Evolutionary conservation across 73 alveolate genomes (phyloP), one percentile per base, ranked within the genome.

Genomic region (Paramecium sonneborni): DNA sequence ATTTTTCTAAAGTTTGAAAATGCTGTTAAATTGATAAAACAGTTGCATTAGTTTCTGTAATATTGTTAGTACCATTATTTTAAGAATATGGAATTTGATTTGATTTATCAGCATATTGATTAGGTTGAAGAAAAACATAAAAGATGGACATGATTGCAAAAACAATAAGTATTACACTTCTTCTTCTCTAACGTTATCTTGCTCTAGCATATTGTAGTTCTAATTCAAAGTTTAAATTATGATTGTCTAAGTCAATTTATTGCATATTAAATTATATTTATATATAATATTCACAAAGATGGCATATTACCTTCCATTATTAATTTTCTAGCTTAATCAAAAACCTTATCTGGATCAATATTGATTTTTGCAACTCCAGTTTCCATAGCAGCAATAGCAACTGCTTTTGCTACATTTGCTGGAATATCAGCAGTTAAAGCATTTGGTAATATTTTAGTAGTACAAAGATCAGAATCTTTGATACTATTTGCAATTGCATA

Each of bases 381-480:
- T 10, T 43, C n/a, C 20, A 23, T 56, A n/a, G 98, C 98, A 14
- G 97, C 98, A 28, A 91, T 92, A 32, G 98, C 98, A 26, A 95
- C 98, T 18, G 95, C 98, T 56, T 57, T 88, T 32, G 97, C 92
- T 12, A 96, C 98, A 23, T 87, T 94, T 38, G 56, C 92, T 1
- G 92, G 85, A 5, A 96, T 93, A 23, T 93, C 86, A 6, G 97
- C 95, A 76, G 93, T 97, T 62, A 97, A 94, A n/a, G 98, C 97
- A 56, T 94, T 85, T 41, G 98, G 99, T 88, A 96, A 94, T 15
- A 96, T 94, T 72, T 92, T 92, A 12, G 91, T 98, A 35, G 95
- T 85, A 26, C 97, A 95, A 41, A 94, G 95, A 69, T 93, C 89
- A 38, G 72, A 21, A 70, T 92, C 85, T 68, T 93, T 34, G 11